phyloP scores from a whole-genome alignment of 306 rosid species.

The Pyrus communis region DNA sequence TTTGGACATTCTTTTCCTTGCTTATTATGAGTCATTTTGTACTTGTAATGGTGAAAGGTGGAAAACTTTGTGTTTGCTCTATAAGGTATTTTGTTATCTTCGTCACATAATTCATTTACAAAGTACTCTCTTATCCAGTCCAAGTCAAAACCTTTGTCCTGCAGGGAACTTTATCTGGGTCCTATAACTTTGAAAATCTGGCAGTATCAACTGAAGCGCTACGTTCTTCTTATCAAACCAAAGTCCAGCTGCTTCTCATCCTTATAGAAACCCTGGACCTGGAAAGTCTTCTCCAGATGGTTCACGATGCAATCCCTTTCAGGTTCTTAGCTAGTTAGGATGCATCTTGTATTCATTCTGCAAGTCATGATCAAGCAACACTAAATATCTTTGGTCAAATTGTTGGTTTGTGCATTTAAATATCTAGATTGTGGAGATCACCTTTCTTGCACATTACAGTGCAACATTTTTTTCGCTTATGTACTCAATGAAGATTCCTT shows the following conservation, averaged over 20 bases:
- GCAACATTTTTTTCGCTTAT: neutral
- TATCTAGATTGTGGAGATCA: neutral
- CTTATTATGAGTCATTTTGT: conserved; percentile 75
- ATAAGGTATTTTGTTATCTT: conserved; percentile 49
- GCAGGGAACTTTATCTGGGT: conserved; percentile 73
- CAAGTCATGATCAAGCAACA: neutral
- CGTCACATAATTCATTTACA: conserved; percentile 9
- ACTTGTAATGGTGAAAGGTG: conserved; percentile 59
- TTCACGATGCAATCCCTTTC: conserved; percentile 80
- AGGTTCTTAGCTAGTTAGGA: conserved; percentile 41
- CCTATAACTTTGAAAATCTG: conserved; percentile 68
- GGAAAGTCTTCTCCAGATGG: conserved; percentile 89
- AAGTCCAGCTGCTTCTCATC: conserved; percentile 72
- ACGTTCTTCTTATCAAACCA: conserved; percentile 52
- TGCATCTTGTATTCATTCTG: conserved; percentile 6
- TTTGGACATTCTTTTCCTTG: conserved; percentile 82
- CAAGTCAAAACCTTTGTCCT: conserved; percentile 20
- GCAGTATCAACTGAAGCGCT: conserved; percentile 61
- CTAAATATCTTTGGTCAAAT: neutral
- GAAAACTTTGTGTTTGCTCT: conserved; percentile 58
- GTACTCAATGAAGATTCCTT: neutral
- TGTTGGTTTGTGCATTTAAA: neutral
- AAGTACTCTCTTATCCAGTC: conserved; percentile 7
- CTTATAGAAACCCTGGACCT: conserved; percentile 79
- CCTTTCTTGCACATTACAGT: neutral